A percentile compares a stretch with the other conserved stretches of the same genome.
These are phyloP conservation scores for Centaurea solstitialis DNA, from an alignment of 129 eudicot species.

Conservation along the genomic window DNA sequence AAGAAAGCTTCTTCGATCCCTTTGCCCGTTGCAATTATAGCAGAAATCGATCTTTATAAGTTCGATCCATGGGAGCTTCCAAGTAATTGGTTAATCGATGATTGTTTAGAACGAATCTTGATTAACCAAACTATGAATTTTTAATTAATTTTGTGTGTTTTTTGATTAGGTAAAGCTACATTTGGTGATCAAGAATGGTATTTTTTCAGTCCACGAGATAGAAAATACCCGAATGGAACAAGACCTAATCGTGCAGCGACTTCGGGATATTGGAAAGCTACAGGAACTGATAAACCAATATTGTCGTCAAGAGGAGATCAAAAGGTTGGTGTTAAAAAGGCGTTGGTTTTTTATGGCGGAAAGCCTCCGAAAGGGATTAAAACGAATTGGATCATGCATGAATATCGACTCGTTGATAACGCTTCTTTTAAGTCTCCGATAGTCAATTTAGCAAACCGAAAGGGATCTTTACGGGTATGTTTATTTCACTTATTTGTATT, in stretches of 20 bases:
- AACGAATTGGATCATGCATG: conserved; percentile 72
- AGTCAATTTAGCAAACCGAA: conserved; percentile 25
- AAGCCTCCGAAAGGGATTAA: conserved; percentile 69
- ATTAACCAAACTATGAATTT: not conserved
- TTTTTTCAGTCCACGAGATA: conserved; percentile 60
- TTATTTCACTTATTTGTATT: not conserved
- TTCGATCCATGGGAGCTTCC: conserved; percentile 66
- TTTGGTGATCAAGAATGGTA: conserved; percentile 73
- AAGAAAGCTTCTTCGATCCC: conserved; percentile 40
- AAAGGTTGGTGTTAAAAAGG: conserved; percentile 58
- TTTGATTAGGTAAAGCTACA: conserved; percentile 38
- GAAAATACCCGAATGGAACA: conserved; percentile 67
- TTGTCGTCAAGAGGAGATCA: conserved; percentile 44
- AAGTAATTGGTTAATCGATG: conserved; percentile 18
- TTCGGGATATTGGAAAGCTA: conserved; percentile 74
- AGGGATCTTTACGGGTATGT: conserved; percentile 34
- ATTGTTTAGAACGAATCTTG: not conserved
- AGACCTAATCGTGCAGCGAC: conserved; percentile 68
- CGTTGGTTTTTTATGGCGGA: conserved; percentile 62
- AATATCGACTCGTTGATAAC: conserved; percentile 44
- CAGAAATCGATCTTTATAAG: conserved; percentile 54
- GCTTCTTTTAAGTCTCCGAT: conserved; percentile 34
- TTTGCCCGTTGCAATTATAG: conserved; percentile 49
- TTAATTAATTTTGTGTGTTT: not conserved
- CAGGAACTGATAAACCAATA: conserved; percentile 60